Evolutionary conservation across 306 rosid species (phyloP).

Genomic region (Dicorynia guianensis): DNA sequence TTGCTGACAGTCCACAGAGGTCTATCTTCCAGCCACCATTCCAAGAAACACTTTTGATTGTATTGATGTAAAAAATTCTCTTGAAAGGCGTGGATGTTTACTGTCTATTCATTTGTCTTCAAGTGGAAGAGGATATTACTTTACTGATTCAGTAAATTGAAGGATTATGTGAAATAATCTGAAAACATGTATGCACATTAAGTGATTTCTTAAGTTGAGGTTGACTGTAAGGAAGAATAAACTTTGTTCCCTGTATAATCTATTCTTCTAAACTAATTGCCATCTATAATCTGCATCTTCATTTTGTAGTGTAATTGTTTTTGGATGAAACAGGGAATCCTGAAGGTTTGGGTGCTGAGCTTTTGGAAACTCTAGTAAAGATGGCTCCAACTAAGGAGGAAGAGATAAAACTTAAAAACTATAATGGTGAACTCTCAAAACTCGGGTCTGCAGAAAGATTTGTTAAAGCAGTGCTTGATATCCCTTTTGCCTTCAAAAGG

Average conservation of each 20-base stretch:
- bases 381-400: constrained; percentile 99
- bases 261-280: constrained; percentile 7
- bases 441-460: constrained; percentile 97
- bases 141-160: background rate
- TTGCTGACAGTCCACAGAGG: background rate
- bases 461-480: constrained; percentile 82
- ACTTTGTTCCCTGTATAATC: constrained; percentile 29
- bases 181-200: constrained; percentile 14
- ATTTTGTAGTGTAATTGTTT: constrained; percentile 28
- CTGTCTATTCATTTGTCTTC: constrained; percentile 14
- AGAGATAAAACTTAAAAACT: constrained; percentile 83
- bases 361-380: constrained; percentile 95
- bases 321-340: constrained; percentile 71
- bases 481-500: constrained; percentile 93
- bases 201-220: constrained; percentile 18
- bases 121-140: background rate
- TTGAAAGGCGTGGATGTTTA: constrained; percentile 3
- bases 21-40: background rate
- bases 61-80: constrained; percentile 1
- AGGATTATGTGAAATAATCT: background rate
- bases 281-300: constrained; percentile 12
- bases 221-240: constrained; percentile 22
- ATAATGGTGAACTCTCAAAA: constrained; percentile 74
- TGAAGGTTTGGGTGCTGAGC: constrained; percentile 93
- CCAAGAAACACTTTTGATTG: background rate